Evolutionary conservation across 768 basidiomycete species (phyloP).

Genomic region (Phanerochaete sordida): DNA sequence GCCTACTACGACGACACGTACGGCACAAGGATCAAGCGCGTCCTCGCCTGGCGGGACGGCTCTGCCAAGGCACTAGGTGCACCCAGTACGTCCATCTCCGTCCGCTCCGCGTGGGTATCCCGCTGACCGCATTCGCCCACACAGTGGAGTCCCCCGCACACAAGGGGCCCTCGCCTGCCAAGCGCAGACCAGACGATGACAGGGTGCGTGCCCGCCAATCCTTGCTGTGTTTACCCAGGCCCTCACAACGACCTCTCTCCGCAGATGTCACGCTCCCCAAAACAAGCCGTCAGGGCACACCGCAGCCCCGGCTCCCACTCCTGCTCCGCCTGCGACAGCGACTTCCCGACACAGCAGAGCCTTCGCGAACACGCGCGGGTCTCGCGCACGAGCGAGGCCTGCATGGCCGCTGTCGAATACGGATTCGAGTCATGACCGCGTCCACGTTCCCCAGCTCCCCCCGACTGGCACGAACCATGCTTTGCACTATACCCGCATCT

Average conservation of each 20-base stretch:
- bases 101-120: conserved; percentile 3
- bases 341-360: conserved; percentile 55
- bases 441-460: not conserved
- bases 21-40: conserved; percentile 55
- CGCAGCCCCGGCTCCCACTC: conserved; percentile 49
- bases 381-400: conserved; percentile 60
- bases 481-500: conserved; percentile 11
- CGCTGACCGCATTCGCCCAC: not conserved
- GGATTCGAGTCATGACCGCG: conserved; percentile 51
- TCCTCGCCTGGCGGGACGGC: conserved; percentile 68
- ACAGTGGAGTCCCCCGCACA: conserved; percentile 3
- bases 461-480: not conserved
- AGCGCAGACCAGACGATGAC: conserved; percentile 50
- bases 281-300: conserved; percentile 17
- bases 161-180: conserved; percentile 33
- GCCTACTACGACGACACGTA: conserved; percentile 47
- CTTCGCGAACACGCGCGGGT: conserved; percentile 59
- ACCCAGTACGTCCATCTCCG: conserved; percentile 31
- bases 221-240: conserved; percentile 4
- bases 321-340: conserved; percentile 74
- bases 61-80: conserved; percentile 43
- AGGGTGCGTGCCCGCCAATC: conserved; percentile 27
- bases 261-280: conserved; percentile 17
- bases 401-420: conserved; percentile 71
- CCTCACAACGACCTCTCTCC: not conserved